Conservation (phyloP, 2,329 filamentous ascomycete genomes). For the Aspergillus floridensis region DNA sequence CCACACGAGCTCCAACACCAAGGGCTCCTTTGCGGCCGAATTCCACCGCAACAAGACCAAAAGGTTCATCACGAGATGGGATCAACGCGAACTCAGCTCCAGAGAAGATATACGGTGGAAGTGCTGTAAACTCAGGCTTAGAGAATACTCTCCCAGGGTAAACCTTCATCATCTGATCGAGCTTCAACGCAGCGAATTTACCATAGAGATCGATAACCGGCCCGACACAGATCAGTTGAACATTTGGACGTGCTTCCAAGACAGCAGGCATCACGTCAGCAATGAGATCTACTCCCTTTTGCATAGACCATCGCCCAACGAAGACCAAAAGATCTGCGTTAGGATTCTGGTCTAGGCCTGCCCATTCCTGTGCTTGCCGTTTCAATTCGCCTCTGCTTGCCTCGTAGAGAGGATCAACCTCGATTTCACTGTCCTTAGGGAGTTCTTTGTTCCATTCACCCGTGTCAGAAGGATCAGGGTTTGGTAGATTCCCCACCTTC, state of each 20-base stretch:
- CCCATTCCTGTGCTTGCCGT: slow-evolving; percentile 66
- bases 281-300: slow-evolving; percentile 67
- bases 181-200: slow-evolving; percentile 65
- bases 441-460: slow-evolving; percentile 59
- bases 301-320: slow-evolving; percentile 67
- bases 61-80: slow-evolving; percentile 67
- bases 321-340: slow-evolving; percentile 66
- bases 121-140: slow-evolving; percentile 65
- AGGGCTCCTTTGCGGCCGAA: slow-evolving; percentile 67
- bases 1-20: slow-evolving; percentile 64
- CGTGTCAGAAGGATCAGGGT: slow-evolving; percentile 64
- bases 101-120: slow-evolving; percentile 66
- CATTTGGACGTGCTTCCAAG: slow-evolving; percentile 58
- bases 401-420: slow-evolving; percentile 57
- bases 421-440: slow-evolving; percentile 49
- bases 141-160: slow-evolving; percentile 66
- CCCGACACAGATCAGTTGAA: slow-evolving; percentile 62
- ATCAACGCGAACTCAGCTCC: slow-evolving; percentile 68
- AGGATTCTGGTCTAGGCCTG: slow-evolving; percentile 59
- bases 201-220: slow-evolving; percentile 67
- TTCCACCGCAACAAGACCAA: slow-evolving; percentile 66
- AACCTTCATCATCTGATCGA: slow-evolving; percentile 62
- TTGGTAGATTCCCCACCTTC: slow-evolving; percentile 62
- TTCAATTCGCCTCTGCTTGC: slow-evolving; percentile 53
- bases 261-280: slow-evolving; percentile 65